Evolutionary conservation across 805 yeast genomes (phyloP), one percentile per base, ranked within the genome.

Genomic region (Lipomyces oligophaga): DNA sequence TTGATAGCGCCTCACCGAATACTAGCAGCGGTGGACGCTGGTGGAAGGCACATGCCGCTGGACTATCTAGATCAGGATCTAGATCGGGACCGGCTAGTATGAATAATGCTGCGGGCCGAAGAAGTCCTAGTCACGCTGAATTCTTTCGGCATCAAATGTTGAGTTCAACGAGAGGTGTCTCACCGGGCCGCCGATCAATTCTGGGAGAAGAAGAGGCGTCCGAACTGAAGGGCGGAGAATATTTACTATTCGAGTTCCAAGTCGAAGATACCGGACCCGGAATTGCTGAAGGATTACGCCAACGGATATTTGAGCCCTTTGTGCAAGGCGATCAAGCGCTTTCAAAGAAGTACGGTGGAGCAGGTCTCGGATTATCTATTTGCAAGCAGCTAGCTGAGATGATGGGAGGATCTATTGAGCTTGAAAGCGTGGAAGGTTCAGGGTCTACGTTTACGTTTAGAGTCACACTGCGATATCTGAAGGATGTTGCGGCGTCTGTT

Each of bases 271-370:
- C 95, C 0, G 97, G 98, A 3, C 89, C 97, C 0, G 98, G 98
- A 49, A 89, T 90, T 43, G 94, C 86, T 33, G 80, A 82, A 11
- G 79, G 81, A 1, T 66, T 88, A 44, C 96, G 85, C 60, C 80
- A 80, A 35, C 79, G 83, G 51, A 94, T 90, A 1, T 90, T 90
- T 65, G 97, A 93, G 60, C 97, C 97, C 1, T 90, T 90, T 70
- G 88, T 89, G 16, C 98, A 90, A 68, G 98, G 97, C 43, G 97
- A 90, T 61, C 96, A 88, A 64, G 87, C 96, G 0, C 71, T 87
- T 22, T 85, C 95, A 4, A 75, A 95, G 61, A 85, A 89, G 47
- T 82, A 84, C 61, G 97, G 97, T 48, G 98, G 98, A 57, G 93
- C 97, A 0, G 98, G 97, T 1, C 71, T 90, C 38, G 98, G 98